phyloP scores from a whole-genome alignment of 2,329 filamentous ascomycete genomes.

The Bipolaris bicolor region DNA sequence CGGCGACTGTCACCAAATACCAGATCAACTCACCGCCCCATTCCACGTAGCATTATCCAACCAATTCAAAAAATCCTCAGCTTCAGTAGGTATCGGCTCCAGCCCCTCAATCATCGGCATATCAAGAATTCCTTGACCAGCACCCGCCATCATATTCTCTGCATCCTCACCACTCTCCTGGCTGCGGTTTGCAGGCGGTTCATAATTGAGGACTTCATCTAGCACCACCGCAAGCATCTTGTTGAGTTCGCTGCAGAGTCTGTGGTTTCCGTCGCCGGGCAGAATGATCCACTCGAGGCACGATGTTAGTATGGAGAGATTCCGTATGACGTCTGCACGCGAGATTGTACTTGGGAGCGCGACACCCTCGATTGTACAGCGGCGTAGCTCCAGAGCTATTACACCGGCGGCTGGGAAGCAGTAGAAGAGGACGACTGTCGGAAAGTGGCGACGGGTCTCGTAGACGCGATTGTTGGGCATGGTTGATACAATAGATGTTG shows the following conservation, averaged over 20 bases:
- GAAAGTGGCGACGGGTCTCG: slow-evolving; percentile 40
- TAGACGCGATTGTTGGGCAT: slow-evolving; percentile 42
- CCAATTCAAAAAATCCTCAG: slow-evolving; percentile 46
- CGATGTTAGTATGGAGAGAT: slow-evolving; percentile 45
- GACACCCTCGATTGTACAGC: slow-evolving; percentile 42
- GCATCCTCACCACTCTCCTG: slow-evolving; percentile 19
- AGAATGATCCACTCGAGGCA: slow-evolving; percentile 45
- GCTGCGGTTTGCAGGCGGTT: slow-evolving; percentile 31
- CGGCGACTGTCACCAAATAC: too few relatives aligned
- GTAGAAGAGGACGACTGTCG: slow-evolving; percentile 44
- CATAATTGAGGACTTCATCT: slow-evolving; percentile 47
- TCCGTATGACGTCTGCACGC: slow-evolving; percentile 46
- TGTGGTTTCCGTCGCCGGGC: slow-evolving; percentile 45
- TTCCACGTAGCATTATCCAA: slow-evolving; percentile 48
- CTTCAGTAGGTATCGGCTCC: slow-evolving; percentile 46
- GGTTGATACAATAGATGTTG: slow-evolving; percentile 39
- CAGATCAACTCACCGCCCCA: slow-evolving; percentile 30
- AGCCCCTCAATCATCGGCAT: slow-evolving; percentile 45
- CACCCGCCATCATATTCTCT: slow-evolving; percentile 9
- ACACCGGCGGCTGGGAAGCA: slow-evolving; percentile 46
- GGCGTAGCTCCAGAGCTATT: slow-evolving; percentile 42
- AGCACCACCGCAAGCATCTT: slow-evolving; percentile 45
- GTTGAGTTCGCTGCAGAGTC: slow-evolving; percentile 45
- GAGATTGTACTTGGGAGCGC: slow-evolving; percentile 39
- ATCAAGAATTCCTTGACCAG: slow-evolving; percentile 42